These are phyloP conservation scores for Conticribra guillardii DNA, from an alignment of 108 stramenopile species.

Conservation along the genomic window DNA sequence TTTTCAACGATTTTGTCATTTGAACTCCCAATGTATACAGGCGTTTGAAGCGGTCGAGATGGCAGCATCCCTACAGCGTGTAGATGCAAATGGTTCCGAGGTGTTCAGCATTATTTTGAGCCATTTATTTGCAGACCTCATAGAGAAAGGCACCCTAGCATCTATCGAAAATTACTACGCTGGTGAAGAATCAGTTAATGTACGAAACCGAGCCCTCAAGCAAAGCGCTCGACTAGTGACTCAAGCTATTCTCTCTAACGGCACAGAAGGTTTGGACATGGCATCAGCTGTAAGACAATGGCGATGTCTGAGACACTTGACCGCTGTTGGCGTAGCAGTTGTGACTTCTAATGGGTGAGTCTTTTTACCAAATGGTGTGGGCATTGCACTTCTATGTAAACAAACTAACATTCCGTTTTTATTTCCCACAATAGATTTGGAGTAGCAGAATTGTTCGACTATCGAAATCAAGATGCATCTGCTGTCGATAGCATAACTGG, in stretches of 20 bases:
- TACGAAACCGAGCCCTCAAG: constrained; percentile 62
- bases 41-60: constrained; percentile 71
- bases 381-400: neutral
- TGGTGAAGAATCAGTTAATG: constrained; percentile 28
- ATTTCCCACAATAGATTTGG: constrained; percentile 57
- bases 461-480: constrained; percentile 51
- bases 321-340: constrained; percentile 69
- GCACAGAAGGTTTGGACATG: constrained; percentile 63
- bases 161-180: constrained; percentile 41
- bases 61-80: constrained; percentile 77
- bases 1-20: no score
- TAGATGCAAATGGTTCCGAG: constrained; percentile 73
- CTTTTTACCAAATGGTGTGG: neutral
- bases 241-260: constrained; percentile 73
- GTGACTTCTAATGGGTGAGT: constrained; percentile 63
- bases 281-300: constrained; percentile 73
- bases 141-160: constrained; percentile 66
- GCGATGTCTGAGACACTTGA: constrained; percentile 75
- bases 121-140: constrained; percentile 75
- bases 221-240: constrained; percentile 80
- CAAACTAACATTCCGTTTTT: neutral
- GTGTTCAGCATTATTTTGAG: constrained; percentile 77
- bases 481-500: no score
- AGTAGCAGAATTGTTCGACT: constrained; percentile 65
- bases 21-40: no score